A percentile compares a stretch with the other conserved stretches of the same genome.
Conservation (phyloP, 1,139 yeast genomes). For the Geotrichum carabidarum region DNA sequence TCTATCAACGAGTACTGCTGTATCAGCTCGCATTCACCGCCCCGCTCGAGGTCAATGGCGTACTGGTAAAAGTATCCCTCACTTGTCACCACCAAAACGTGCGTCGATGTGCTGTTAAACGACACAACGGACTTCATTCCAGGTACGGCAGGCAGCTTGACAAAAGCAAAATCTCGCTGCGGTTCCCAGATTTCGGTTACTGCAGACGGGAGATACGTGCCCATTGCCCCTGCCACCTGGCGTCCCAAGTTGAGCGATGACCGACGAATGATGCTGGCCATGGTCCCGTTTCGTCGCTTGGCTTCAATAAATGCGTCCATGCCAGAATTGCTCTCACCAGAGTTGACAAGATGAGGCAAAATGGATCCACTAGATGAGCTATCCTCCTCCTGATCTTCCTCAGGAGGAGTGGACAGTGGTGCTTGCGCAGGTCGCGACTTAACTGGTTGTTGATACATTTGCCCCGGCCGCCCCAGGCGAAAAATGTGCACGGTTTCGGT, state of each 20-base stretch:
- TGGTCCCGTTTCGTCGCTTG: slow-evolving; percentile 21
- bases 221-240: slow-evolving; percentile 83
- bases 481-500: slow-evolving; percentile 93
- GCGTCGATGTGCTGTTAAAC: slow-evolving; percentile 49
- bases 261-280: slow-evolving; percentile 38
- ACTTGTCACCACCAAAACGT: slow-evolving; percentile 75
- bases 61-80: slow-evolving; percentile 85
- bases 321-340: slow-evolving; percentile 9
- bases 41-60: slow-evolving; percentile 80
- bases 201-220: slow-evolving; percentile 77
- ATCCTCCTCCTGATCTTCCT: slow-evolving; percentile 11
- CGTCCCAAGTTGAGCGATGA: slow-evolving; percentile 58
- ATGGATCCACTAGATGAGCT: slow-evolving; percentile 10
- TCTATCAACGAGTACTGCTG: slow-evolving; percentile 53
- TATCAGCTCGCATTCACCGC: slow-evolving; percentile 85
- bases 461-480: slow-evolving; percentile 38
- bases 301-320: slow-evolving; percentile 22
- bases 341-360: slow-evolving; percentile 9
- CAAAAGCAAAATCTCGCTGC: slow-evolving; percentile 80
- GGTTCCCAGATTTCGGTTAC: slow-evolving; percentile 87
- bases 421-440: neutral
- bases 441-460: slow-evolving; percentile 6
- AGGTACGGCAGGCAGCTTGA: slow-evolving; percentile 56
- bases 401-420: slow-evolving; percentile 9
- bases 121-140: slow-evolving; percentile 30